Evolutionary conservation across 768 basidiomycete species (phyloP).

Genomic region (Phylloporus sp.): DNA sequence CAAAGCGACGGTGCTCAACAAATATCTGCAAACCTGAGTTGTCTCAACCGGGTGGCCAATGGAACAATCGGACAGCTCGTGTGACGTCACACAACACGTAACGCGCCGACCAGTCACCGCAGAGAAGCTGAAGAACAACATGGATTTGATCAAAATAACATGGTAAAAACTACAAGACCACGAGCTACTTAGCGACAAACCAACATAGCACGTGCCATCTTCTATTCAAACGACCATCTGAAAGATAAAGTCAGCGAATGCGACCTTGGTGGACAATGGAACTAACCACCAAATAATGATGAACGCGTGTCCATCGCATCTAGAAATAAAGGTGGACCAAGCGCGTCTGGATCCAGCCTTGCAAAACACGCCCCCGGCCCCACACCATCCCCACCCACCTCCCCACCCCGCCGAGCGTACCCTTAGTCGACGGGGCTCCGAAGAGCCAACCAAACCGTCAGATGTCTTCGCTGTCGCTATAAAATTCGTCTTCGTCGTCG

Average conservation of each 20-base stretch:
- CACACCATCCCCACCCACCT: constrained; percentile 19
- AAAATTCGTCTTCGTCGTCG: constrained; percentile 83
- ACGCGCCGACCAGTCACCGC: constrained; percentile 13
- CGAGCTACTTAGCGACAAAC: constrained; percentile 25
- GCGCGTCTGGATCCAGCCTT: constrained; percentile 8
- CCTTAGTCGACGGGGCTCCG: constrained; percentile 67
- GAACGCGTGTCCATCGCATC: constrained; percentile 11
- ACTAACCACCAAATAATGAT: constrained; percentile 21
- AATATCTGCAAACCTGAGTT: constrained; percentile 23
- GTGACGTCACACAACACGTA: constrained; percentile 33
- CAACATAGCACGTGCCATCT: constrained; percentile 1
- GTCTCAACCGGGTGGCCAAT: constrained; percentile 3
- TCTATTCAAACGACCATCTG: constrained; percentile 16
- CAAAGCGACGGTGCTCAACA: constrained; percentile 22
- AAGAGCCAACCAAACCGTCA: constrained; percentile 86
- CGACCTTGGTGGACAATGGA: not conserved
- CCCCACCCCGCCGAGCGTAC: constrained; percentile 63
- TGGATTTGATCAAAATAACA: constrained; percentile 27
- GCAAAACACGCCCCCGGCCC: constrained; percentile 7
- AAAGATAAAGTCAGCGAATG: constrained; percentile 2
- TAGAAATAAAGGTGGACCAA: constrained; percentile 5
- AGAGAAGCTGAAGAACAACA: not conserved
- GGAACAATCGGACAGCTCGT: constrained; percentile 5
- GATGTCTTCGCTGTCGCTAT: constrained; percentile 67
- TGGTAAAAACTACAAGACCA: constrained; percentile 26